Evolutionary conservation across 352 stramenopile genomes (phyloP), one percentile per base, ranked within the genome.

Genomic region (Nothophytophthora sp.): DNA sequence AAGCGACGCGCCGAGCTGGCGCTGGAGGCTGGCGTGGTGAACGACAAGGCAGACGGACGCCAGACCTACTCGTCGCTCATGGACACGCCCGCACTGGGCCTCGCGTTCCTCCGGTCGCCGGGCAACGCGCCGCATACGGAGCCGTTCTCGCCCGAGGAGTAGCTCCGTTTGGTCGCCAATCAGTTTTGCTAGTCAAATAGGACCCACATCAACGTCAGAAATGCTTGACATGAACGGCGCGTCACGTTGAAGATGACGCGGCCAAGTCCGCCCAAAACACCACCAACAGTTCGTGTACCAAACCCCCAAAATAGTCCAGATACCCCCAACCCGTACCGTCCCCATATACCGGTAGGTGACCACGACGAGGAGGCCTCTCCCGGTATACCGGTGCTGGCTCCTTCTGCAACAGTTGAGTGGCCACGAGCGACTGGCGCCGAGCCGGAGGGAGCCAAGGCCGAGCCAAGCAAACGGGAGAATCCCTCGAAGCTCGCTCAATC

Each of bases 31-130:
- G 54, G 54, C 18, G 20, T 62, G 30, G 39, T 39, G 23, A 38
- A 68, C 20, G 32, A 35, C 24, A 36, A 60, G 27, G n/a, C n/a
- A n/a, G 42, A 20, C 23, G 54, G 59, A n/a, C 65, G 55, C 36
- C 57, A 73, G 32, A 65, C 51, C 24, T 76, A 76, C 50, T 76
- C 67, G 28, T 70, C 58, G n/a, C 60, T 77, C 10, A 66, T 83
- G 45, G 60, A 76, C 45, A 73, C 70, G 24, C 70, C 70, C 4
- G 66, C 50, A 18, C 64, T 81, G 29, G 73, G 74, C 3, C 48
- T 87, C 22, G 63, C 76, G 27, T 90, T 73, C 41, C 50, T 90
- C 43, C 76, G 80, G 1, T 88, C 76, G 6, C 79, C 79, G 3
- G 51, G 62, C 16, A 72, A 60, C 24, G 62, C 57, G 8, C 56